phyloP scores from a whole-genome alignment of 2,329 filamentous ascomycete genomes.

The Zopfia rhizophila region DNA sequence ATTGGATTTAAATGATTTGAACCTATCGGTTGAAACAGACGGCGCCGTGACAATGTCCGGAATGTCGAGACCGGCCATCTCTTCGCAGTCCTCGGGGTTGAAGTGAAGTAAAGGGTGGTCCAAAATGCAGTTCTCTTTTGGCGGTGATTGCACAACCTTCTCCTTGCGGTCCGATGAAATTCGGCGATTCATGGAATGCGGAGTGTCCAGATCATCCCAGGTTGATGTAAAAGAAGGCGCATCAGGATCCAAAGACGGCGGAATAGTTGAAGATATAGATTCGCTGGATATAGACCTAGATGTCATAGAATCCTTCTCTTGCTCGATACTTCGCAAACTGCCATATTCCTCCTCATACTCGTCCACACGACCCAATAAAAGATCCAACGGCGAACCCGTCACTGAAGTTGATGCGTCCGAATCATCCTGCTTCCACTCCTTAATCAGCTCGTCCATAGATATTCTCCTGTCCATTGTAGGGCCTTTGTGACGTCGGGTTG shows the following conservation, averaged over 20 bases:
- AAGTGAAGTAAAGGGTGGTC: slow-evolving; percentile 67
- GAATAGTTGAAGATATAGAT: slow-evolving; percentile 64
- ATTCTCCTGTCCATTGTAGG: slow-evolving; percentile 55
- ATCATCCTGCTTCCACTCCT: slow-evolving; percentile 63
- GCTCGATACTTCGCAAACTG: slow-evolving; percentile 57
- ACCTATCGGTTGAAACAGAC: slow-evolving; percentile 41
- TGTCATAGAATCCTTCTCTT: slow-evolving; percentile 50
- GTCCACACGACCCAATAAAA: slow-evolving; percentile 66
- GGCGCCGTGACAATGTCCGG: slow-evolving; percentile 32
- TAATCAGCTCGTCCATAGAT: slow-evolving; percentile 68
- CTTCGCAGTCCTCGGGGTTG: slow-evolving; percentile 44
- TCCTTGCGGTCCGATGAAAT: slow-evolving; percentile 54
- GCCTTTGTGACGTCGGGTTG: slow-evolving; percentile 52
- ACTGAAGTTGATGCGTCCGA: slow-evolving; percentile 49
- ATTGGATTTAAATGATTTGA: slow-evolving; percentile 70
- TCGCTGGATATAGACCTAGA: slow-evolving; percentile 66
- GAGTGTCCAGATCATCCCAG: slow-evolving; percentile 49
- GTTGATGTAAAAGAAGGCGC: slow-evolving; percentile 59
- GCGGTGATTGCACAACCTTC: slow-evolving; percentile 58
- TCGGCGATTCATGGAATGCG: slow-evolving; percentile 40
- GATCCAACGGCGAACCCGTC: slow-evolving; percentile 61
- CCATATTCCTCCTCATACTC: slow-evolving; percentile 53
- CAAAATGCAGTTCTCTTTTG: slow-evolving; percentile 63
- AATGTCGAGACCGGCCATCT: slow-evolving; percentile 42
- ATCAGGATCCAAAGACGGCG: slow-evolving; percentile 56